Evolutionary conservation across 345 rosid genomes (phyloP).

Genomic region (Eutrema yunnanense): DNA sequence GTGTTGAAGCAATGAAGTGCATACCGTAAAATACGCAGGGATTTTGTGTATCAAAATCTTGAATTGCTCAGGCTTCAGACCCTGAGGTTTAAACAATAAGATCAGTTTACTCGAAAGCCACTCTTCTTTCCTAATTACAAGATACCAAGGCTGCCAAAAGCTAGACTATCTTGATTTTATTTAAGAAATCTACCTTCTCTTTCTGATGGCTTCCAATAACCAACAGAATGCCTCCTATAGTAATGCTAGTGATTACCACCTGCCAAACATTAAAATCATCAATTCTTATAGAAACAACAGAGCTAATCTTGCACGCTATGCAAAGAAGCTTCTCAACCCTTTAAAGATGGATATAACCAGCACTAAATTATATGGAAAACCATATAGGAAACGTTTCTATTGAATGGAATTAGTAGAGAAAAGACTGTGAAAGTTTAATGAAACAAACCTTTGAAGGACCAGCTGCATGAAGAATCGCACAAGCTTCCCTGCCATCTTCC

Average conservation of each 20-base stretch:
- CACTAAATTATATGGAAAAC: background rate
- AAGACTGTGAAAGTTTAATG: background rate
- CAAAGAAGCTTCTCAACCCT: background rate
- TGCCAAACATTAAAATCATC: conserved; percentile 31
- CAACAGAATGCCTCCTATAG: conserved; percentile 61
- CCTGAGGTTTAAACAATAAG: conserved; percentile 38
- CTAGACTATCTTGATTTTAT: background rate
- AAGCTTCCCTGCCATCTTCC: conserved; percentile 84
- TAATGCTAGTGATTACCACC: conserved; percentile 97
- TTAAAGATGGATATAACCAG: background rate
- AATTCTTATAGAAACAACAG: background rate
- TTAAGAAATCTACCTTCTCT: conserved; percentile 51
- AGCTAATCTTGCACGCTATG: background rate
- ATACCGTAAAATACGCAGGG: conserved; percentile 97
- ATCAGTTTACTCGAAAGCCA: background rate
- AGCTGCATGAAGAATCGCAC: conserved; percentile 84
- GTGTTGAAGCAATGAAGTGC: background rate
- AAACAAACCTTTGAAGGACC: conserved; percentile 83
- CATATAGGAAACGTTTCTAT: background rate
- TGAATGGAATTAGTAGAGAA: background rate
- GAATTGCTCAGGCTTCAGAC: conserved; percentile 73
- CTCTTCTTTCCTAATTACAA: background rate
- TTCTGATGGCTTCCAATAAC: conserved; percentile 93
- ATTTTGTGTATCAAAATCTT: conserved; percentile 78
- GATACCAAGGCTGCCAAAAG: background rate